Evolutionary conservation across 805 yeast species (phyloP).

Genomic region (Saccharomyces mikatae): DNA sequence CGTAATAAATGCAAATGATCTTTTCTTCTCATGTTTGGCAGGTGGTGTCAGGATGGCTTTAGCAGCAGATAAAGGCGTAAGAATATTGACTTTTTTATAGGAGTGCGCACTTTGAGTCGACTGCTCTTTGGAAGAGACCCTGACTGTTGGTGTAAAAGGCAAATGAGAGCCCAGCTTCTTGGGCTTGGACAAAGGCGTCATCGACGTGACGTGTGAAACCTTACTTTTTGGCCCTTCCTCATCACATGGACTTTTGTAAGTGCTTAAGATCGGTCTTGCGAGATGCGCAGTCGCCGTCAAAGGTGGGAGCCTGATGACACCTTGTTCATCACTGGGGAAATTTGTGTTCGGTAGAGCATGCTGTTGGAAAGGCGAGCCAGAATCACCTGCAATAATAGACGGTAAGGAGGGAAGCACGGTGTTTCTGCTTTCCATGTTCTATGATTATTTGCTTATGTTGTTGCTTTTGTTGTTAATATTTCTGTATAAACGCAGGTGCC

Average conservation of each 20-base stretch:
- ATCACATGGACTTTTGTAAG: conserved; percentile 1
- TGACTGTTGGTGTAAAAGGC: background rate
- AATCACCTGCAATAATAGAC: background rate
- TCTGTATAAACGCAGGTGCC: background rate
- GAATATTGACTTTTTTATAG: conserved; percentile 15
- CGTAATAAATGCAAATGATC: conserved; percentile 69
- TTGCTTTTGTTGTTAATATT: background rate
- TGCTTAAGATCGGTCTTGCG: conserved; percentile 20
- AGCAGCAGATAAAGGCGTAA: conserved; percentile 28
- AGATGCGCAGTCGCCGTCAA: conserved; percentile 10
- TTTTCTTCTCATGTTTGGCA: conserved; percentile 25
- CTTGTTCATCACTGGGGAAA: conserved; percentile 21
- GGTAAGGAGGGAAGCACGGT: background rate
- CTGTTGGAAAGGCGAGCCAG: background rate
- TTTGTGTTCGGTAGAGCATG: conserved; percentile 4
- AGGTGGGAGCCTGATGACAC: conserved; percentile 28
- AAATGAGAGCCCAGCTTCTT: background rate
- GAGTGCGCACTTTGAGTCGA: conserved; percentile 1
- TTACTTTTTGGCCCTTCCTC: background rate
- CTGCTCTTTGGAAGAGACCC: background rate
- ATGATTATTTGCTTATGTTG: background rate
- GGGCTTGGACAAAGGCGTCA: background rate
- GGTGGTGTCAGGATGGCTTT: conserved; percentile 29
- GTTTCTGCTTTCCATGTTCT: background rate
- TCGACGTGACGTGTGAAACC: background rate